phyloP scores from a whole-genome alignment of 495 filamentous ascomycete genomes.

The Daldinia bambusicola region DNA sequence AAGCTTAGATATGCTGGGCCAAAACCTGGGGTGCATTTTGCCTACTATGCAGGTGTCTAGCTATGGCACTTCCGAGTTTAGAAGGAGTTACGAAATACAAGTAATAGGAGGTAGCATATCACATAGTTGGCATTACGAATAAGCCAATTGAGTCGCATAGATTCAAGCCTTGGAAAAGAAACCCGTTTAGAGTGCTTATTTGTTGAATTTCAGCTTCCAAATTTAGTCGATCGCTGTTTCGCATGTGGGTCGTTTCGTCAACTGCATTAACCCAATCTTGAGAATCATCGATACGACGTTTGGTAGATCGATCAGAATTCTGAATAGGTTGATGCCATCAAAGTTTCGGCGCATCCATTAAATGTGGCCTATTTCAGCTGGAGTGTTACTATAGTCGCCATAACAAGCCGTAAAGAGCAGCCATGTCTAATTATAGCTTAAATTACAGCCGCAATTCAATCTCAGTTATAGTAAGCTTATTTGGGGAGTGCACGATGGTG shows the following conservation, averaged over 20 bases:
- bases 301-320: not conserved
- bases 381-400: not conserved
- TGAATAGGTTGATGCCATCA: slow-evolving; percentile 9
- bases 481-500: slow-evolving; percentile 9
- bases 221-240: not conserved
- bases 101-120: not conserved
- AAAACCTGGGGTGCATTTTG: not conserved
- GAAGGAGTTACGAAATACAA: slow-evolving; percentile 23
- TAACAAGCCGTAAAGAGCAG: slow-evolving; percentile 14
- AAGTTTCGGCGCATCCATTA: not conserved
- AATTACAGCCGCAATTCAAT: slow-evolving; percentile 23
- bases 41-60: no score
- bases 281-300: not conserved
- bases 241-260: not conserved
- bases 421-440: slow-evolving; percentile 13
- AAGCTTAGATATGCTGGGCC: no score
- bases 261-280: not conserved
- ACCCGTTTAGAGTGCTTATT: slow-evolving; percentile 1
- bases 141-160: slow-evolving; percentile 14
- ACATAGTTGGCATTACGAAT: slow-evolving; percentile 5
- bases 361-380: slow-evolving; percentile 18
- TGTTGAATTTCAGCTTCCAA: not conserved
- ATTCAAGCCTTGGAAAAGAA: not conserved
- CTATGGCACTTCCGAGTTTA: not conserved
- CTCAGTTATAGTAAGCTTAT: not conserved